phyloP scores from a whole-genome alignment of 345 rosid species.

The Raphanus sativus region DNA sequence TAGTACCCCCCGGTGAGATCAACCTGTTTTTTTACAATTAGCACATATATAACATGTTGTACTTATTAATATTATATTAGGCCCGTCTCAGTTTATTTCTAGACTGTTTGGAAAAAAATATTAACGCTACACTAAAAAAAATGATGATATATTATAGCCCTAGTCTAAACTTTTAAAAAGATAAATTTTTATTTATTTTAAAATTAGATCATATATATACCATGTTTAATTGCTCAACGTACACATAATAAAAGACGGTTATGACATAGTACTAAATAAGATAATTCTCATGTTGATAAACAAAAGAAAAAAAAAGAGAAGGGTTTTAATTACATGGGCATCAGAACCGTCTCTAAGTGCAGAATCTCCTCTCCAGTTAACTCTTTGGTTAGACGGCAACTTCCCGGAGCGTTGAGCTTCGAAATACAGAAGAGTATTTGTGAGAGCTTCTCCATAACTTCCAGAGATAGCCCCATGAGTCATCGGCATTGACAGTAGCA shows the following conservation, averaged over 20 bases:
- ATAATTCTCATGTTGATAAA: background rate
- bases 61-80: background rate
- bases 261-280: background rate
- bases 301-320: background rate
- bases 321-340: constrained; percentile 28
- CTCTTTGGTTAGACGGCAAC: constrained; percentile 60
- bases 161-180: too few species aligned
- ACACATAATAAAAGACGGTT: too few species aligned
- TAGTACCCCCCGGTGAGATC: constrained; percentile 72
- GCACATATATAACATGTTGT: background rate
- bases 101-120: too few species aligned
- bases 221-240: too few species aligned
- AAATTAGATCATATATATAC: too few species aligned
- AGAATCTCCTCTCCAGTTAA: constrained; percentile 66
- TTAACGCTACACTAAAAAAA: too few species aligned
- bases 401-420: constrained; percentile 81
- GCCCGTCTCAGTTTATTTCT: too few species aligned
- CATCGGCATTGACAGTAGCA: background rate
- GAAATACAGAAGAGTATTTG: constrained; percentile 62
- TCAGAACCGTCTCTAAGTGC: constrained; percentile 63
- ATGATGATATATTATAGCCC: too few species aligned
- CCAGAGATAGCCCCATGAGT: background rate
- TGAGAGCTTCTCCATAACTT: constrained; percentile 58
- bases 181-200: too few species aligned
- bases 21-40: constrained; percentile 33